phyloP scores from a whole-genome alignment of 805 yeast genomes.

The Wickerhamiella lipophila region DNA sequence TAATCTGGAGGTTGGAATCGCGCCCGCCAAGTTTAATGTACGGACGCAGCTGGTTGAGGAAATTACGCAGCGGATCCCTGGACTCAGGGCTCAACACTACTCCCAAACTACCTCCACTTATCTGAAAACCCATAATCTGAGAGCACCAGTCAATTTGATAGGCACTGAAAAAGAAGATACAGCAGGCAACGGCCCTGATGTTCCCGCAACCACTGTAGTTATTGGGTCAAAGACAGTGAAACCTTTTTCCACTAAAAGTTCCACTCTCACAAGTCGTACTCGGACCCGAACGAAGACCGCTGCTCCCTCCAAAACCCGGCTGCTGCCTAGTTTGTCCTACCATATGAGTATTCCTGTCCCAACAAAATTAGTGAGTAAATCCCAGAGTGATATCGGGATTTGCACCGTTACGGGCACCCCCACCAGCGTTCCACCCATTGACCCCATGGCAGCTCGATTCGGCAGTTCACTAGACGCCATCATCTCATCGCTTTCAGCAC shows the following conservation, averaged over 20 bases:
- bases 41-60: conserved; percentile 1
- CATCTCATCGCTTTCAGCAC: not conserved
- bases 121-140: not conserved
- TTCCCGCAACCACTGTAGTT: not conserved
- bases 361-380: not conserved
- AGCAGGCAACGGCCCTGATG: not conserved
- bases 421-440: not conserved
- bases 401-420: not conserved
- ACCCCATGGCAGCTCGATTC: not conserved
- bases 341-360: not conserved
- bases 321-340: not conserved
- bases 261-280: not conserved
- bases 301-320: not conserved
- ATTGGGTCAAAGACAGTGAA: not conserved
- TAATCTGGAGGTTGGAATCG: conserved; percentile 42
- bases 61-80: conserved; percentile 4
- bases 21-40: conserved; percentile 29
- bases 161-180: not conserved
- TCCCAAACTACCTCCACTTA: conserved; percentile 1
- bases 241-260: not conserved
- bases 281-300: not conserved
- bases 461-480: not conserved
- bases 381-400: not conserved
- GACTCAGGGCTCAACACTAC: not conserved
- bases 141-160: not conserved